These are phyloP conservation scores for Laguncularia racemosa DNA, from an alignment of 345 rosid species.

Conservation along the genomic window DNA sequence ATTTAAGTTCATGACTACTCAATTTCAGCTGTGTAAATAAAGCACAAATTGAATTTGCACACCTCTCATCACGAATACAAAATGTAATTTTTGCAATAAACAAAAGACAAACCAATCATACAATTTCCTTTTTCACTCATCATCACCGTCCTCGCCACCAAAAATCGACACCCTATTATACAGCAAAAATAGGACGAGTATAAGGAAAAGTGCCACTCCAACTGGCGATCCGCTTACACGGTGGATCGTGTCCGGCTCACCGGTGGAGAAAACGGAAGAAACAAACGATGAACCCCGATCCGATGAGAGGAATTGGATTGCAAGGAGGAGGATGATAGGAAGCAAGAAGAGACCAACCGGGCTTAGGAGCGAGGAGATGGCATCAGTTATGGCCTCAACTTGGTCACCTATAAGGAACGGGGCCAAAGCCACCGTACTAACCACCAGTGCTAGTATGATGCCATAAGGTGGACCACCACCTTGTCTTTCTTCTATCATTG, in stretches of 20 bases:
- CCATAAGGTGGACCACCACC: constrained; percentile 6
- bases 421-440: constrained; percentile 9
- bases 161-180: constrained; percentile 14
- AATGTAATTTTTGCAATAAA: too few species aligned
- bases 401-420: constrained; percentile 12
- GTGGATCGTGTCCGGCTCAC: constrained; percentile 5
- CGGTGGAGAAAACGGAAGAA: constrained; percentile 1
- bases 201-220: constrained; percentile 13
- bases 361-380: constrained; percentile 14
- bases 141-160: constrained; percentile 10
- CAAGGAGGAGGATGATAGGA: constrained; percentile 12
- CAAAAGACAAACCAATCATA: too few species aligned
- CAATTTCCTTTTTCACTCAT: neutral
- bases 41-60: too few species aligned
- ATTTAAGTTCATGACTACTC: too few species aligned
- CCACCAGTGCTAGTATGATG: constrained; percentile 12
- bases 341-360: constrained; percentile 14
- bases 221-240: constrained; percentile 11
- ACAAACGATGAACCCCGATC: constrained; percentile 1
- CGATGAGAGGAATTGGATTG: constrained; percentile 16
- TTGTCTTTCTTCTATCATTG: constrained; percentile 9
- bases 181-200: constrained; percentile 12
- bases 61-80: too few species aligned
- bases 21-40: too few species aligned
- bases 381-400: constrained; percentile 8